Conservation (phyloP, 331 rosid genomes). For the Acacia pycnantha region DNA sequence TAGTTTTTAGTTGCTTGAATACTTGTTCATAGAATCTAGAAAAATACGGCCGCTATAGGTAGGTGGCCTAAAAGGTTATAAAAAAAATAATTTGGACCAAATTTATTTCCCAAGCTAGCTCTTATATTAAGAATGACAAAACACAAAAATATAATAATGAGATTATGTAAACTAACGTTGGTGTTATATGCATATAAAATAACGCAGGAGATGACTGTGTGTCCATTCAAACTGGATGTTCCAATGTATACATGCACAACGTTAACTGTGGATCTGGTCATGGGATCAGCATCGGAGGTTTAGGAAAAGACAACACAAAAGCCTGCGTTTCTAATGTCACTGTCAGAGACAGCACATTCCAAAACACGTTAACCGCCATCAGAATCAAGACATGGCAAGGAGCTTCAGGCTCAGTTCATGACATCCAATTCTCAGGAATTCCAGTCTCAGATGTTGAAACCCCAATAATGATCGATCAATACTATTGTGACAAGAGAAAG, state of each 20-base stretch:
- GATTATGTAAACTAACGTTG: not conserved
- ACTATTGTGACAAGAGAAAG: conserved; percentile 61
- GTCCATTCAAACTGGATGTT: conserved; percentile 85
- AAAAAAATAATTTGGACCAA: too few relatives aligned
- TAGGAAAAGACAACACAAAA: conserved; percentile 59
- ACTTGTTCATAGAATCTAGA: too few relatives aligned
- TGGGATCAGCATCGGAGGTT: conserved; percentile 77
- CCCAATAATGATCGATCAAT: conserved; percentile 79
- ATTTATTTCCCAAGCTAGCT: too few relatives aligned
- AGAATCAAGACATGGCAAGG: conserved; percentile 98
- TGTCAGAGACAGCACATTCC: conserved; percentile 55
- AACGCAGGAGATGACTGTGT: conserved; percentile 81
- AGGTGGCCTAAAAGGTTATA: too few relatives aligned
- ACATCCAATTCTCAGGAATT: conserved; percentile 64
- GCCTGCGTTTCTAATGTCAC: conserved; percentile 91
- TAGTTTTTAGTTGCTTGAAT: too few relatives aligned
- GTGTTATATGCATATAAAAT: not conserved
- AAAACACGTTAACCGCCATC: conserved; percentile 61
- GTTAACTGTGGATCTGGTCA: conserved; percentile 88
- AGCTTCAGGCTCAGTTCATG: conserved; percentile 72
- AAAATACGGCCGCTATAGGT: too few relatives aligned
- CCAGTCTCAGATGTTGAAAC: conserved; percentile 62
- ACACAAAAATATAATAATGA: not conserved
- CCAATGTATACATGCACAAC: conserved; percentile 59
- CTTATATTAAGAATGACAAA: not conserved